Base-by-base conservation (phyloP, 345 rosid genomes). In the Brassica carinata region DNA sequence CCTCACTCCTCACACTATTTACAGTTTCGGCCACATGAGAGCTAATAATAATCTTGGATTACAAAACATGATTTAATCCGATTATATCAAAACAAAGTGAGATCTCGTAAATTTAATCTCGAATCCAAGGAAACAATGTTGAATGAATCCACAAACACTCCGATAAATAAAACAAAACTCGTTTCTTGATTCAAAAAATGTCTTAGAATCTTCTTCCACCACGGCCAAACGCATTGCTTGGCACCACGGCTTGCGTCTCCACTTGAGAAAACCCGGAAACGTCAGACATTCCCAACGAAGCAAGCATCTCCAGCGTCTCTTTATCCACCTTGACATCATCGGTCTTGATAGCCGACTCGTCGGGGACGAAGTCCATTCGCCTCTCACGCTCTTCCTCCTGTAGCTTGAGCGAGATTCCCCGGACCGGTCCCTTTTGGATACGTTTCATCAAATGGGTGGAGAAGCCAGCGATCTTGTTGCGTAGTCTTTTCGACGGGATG, bases 391-490 rank as follows among this genome's bases (percentile, higher is more conserved):
- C 96, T 48, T 92, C 97, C 79, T 92, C 97, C 51, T 92, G 97
- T 2, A 92, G 89, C 80, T 92, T 92, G 66, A 92, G 81, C 0
- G 96, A 92, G 86, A 92, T 92, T 7, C 97, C 97, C 7, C 97
- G 92, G 5, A 92, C 97, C 0, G 94, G 88, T 2, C 97, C 95
- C 87, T 90, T 92, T 77, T 92, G 97, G 73, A 92, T 92, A 31
- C 97, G 89, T 7, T 80, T 80, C 83, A 80, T 90, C 74, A 90
- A 82, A 58, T 90, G 92, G 65, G 97, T 92, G 1, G 95, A 89
- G 86, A 90, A 92, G 5, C 97, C 96, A 1, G 97, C 94, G 53
- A 92, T 91, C 87, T 92, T 91, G 88, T 92, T 92, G 26, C 97
- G 90, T 59, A 91, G 89, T 63, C 96, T 78, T 83, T 91, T 91